A percentile compares a stretch with the other conserved stretches of the same genome.
phyloP scores from a whole-genome alignment of 768 basidiomycete species.

The Chalciporus piperatus region DNA sequence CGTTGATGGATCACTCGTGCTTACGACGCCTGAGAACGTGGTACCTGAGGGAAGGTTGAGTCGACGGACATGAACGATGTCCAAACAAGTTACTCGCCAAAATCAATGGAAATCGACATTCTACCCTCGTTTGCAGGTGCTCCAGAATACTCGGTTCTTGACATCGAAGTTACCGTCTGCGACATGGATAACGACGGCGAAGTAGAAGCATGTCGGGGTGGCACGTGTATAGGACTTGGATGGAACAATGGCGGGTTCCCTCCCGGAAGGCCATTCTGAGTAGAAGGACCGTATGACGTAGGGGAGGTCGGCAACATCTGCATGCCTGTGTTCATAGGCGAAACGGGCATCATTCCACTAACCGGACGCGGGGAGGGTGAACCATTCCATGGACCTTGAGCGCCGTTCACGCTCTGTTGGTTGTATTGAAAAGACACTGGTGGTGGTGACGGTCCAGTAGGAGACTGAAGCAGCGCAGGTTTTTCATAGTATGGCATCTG shows the following conservation, averaged over 20 bases:
- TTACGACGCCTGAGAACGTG: slow-evolving; percentile 83
- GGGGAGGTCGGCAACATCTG: neutral
- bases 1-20: slow-evolving; percentile 26
- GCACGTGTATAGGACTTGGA: slow-evolving; percentile 27
- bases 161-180: neutral
- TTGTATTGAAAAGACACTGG: slow-evolving; percentile 35
- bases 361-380: slow-evolving; percentile 36
- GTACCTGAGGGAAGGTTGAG: slow-evolving; percentile 52
- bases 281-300: neutral
- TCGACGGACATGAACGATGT: neutral
- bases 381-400: slow-evolving; percentile 25
- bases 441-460: slow-evolving; percentile 41
- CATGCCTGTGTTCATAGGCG: slow-evolving; percentile 4
- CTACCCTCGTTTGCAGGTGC: slow-evolving; percentile 62
- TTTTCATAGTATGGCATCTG: slow-evolving; percentile 36
- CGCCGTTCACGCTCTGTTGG: slow-evolving; percentile 25
- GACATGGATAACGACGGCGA: slow-evolving; percentile 18
- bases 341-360: neutral
- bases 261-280: neutral
- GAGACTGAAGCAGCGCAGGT: slow-evolving; percentile 33
- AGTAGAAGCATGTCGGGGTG: slow-evolving; percentile 15
- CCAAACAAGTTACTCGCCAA: slow-evolving; percentile 49
- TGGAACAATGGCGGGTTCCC: slow-evolving; percentile 22
- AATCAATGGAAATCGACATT: slow-evolving; percentile 80
- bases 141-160: slow-evolving; percentile 22